Conservation (phyloP, 768 basidiomycete species). For the Trametes cinnabarina region DNA sequence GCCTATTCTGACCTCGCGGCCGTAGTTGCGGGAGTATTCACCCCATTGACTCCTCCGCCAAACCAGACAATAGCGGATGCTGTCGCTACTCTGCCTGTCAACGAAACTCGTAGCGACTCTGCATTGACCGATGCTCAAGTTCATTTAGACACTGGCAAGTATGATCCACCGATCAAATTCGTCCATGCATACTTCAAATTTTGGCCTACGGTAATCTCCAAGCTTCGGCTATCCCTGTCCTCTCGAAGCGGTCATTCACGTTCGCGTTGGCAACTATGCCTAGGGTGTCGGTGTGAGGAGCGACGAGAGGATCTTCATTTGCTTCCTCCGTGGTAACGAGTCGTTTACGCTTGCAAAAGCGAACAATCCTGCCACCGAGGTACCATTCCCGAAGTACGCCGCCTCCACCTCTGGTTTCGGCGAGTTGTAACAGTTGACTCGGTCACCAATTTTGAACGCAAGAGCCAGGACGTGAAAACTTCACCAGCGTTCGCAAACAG, state of each 20-base stretch:
- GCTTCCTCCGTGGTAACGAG: conserved; percentile 18
- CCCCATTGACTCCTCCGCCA: conserved; percentile 9
- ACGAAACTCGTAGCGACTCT: not conserved
- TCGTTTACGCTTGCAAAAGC: too few relatives aligned
- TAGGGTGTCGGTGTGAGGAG: conserved; percentile 19
- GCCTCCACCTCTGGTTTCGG: too few relatives aligned
- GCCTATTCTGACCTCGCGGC: too few relatives aligned
- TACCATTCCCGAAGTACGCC: too few relatives aligned
- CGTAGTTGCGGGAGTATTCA: conserved; percentile 19
- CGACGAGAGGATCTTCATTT: conserved; percentile 15
- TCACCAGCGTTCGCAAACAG: conserved; percentile 20
- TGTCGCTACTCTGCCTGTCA: not conserved
- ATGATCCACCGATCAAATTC: conserved; percentile 13
- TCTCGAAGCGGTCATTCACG: too few relatives aligned
- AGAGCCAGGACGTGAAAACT: conserved; percentile 17
- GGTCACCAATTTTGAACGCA: too few relatives aligned
- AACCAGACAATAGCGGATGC: conserved; percentile 7
- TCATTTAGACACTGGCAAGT: conserved; percentile 15
- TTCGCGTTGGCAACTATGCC: too few relatives aligned
- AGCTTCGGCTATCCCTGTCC: too few relatives aligned
- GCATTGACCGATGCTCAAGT: not conserved
- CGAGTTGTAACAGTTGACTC: too few relatives aligned
- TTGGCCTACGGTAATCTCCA: conserved; percentile 12
- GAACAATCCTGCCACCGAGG: too few relatives aligned
- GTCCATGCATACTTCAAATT: conserved; percentile 19